Percentiles rank a stretch among this genome's conserved stretches.
Conservation (phyloP, 2,329 filamentous ascomycete genomes). For the Hymenoscyphus fructigenus region DNA sequence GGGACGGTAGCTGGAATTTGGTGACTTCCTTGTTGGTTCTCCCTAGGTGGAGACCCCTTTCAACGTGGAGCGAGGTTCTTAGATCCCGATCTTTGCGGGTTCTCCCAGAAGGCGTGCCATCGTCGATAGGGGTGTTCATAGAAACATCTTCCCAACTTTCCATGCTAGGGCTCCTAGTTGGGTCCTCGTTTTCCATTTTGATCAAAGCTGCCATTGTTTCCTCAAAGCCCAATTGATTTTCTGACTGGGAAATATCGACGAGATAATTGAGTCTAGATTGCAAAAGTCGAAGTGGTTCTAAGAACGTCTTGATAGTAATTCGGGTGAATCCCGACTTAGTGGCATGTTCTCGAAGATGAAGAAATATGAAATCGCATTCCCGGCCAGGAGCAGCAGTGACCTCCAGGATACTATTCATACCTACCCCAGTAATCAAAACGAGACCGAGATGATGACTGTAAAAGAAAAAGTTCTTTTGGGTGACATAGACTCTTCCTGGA, state of each 20-base stretch:
- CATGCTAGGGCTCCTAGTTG: constrained; percentile 66
- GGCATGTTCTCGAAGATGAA: constrained; percentile 58
- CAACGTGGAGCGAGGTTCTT: constrained; percentile 58
- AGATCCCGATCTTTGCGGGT: constrained; percentile 48
- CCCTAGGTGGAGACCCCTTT: constrained; percentile 56
- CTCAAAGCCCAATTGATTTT: constrained; percentile 66
- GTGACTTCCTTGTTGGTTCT: constrained; percentile 33
- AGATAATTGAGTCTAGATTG: constrained; percentile 83
- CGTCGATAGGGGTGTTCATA: constrained; percentile 58
- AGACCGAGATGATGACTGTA: constrained; percentile 94
- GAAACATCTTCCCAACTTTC: constrained; percentile 92
- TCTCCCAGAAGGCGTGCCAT: constrained; percentile 46
- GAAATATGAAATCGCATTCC: constrained; percentile 89
- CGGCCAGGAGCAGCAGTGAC: constrained; percentile 86
- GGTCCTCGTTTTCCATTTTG: constrained; percentile 66
- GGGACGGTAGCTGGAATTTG: constrained; percentile 79
- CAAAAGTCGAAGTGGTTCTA: constrained; percentile 81
- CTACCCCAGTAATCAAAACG: constrained; percentile 77
- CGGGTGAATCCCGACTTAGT: constrained; percentile 39
- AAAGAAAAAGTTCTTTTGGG: constrained; percentile 85
- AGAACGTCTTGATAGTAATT: constrained; percentile 87
- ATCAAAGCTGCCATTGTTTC: constrained; percentile 71
- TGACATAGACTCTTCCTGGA: constrained; percentile 83
- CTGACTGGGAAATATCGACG: constrained; percentile 74
- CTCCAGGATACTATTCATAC: constrained; percentile 74